Evolutionary conservation across 225 moss, liverwort and hornwort genomes (phyloP), one percentile per base, ranked within the genome.

Genomic region (Physcomitrellopsis africana): DNA sequence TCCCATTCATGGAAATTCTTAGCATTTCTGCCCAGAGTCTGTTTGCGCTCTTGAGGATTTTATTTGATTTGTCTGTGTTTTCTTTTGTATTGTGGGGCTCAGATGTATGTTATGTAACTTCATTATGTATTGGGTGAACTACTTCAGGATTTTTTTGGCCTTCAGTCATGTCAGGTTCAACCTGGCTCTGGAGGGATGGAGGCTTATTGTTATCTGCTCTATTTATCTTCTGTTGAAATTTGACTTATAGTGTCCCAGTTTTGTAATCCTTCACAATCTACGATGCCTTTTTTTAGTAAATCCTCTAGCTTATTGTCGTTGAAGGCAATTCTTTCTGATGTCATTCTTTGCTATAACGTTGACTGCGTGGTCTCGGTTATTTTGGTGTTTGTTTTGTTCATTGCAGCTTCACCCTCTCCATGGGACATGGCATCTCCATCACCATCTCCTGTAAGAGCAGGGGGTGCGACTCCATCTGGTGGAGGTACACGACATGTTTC

Each of bases 351-450:
- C 26, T 19, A 61, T 13, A 61, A 51, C 1, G 10, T 22, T 15
- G 63, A 0, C 51, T n/a, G 51, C 49, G 70, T 18, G 70, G 8
- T 69, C 56, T 74, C 27, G 48, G 44, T 49, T 47, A 37, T 37
- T 37, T 37, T 37, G 32, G 32, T 37, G 32, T 37, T 70, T 17
- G 29, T 74, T 74, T 7, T 51, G 45, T 51, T 56, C 65, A 37
- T 57, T 89, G 86, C 62, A 82, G 92, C 87, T 87, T 92, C 95
- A 54, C 90, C 93, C 77, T 99, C 95, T 57, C 93, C 95, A 9
- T 95, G 99, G 95, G 95, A 99, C 77, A 79, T 84, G 75, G 86
- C 82, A 69, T 95, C 95, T 78, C 93, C 99, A 51, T 93, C 99
- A 68, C 99, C 95, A 4, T 84, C 89, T 67, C 95, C 92, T 68